Conservation (phyloP, 1,139 yeast genomes). For the Debaryomyces subglobosus region DNA sequence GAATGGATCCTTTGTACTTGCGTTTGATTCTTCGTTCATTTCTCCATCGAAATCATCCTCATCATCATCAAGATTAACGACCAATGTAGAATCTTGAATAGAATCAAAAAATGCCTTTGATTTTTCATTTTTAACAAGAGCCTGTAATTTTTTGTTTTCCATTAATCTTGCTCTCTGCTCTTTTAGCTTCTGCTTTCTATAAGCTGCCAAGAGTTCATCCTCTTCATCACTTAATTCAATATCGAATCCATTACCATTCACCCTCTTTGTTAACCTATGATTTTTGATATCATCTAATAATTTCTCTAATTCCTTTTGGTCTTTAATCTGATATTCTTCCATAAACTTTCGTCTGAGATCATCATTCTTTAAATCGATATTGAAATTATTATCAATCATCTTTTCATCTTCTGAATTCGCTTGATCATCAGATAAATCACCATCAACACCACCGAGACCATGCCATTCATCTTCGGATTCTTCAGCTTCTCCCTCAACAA, state of each 20-base stretch:
- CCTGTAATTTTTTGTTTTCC: conserved; percentile 55
- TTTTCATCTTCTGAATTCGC: conserved; percentile 79
- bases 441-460: conserved; percentile 84
- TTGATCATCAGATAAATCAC: conserved; percentile 61
- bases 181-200: conserved; percentile 53
- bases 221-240: conserved; percentile 71
- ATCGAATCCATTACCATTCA: conserved; percentile 57
- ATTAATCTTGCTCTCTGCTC: conserved; percentile 59
- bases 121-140: conserved; percentile 53
- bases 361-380: conserved; percentile 59
- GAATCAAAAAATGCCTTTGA: conserved; percentile 75
- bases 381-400: conserved; percentile 76
- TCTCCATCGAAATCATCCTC: conserved; percentile 26
- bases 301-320: conserved; percentile 70
- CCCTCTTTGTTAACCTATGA: conserved; percentile 75
- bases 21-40: conserved; percentile 14
- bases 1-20: neutral
- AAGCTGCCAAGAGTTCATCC: conserved; percentile 58
- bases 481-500: conserved; percentile 85
- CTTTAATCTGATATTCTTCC: conserved; percentile 70
- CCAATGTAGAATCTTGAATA: conserved; percentile 52
- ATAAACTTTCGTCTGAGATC: conserved; percentile 64
- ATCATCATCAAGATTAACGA: conserved; percentile 31
- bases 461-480: conserved; percentile 98
- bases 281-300: conserved; percentile 81